Percentiles rank a stretch among this genome's conserved stretches.
Evolutionary conservation across 2,329 filamentous ascomycete genomes (phyloP).

Genomic region (Fonsecaea pugnacius): DNA sequence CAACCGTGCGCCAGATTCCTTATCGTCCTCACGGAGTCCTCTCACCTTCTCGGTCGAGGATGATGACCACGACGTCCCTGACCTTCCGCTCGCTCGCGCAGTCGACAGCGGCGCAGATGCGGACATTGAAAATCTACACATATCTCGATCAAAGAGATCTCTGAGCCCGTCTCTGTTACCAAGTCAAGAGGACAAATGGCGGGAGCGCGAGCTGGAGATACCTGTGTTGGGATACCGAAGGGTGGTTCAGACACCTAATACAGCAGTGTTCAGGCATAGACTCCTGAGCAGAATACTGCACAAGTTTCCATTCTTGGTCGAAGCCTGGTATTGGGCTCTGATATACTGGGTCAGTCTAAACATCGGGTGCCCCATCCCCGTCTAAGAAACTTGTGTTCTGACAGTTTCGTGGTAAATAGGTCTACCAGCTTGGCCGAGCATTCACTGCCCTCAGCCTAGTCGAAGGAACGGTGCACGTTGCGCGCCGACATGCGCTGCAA

Average conservation of each 20-base stretch:
- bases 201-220: constrained; percentile 54
- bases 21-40: constrained; percentile 35
- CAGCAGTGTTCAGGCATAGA: constrained; percentile 62
- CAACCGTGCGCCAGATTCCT: constrained; percentile 55
- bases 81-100: constrained; percentile 12
- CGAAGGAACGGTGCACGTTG: constrained; percentile 69
- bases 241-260: constrained; percentile 65
- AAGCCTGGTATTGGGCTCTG: constrained; percentile 77
- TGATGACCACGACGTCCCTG: constrained; percentile 30
- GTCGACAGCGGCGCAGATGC: constrained; percentile 23
- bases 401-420: constrained; percentile 48
- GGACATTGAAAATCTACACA: constrained; percentile 25
- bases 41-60: constrained; percentile 13
- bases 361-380: not conserved
- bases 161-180: constrained; percentile 50
- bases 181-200: constrained; percentile 54
- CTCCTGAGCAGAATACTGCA: constrained; percentile 67
- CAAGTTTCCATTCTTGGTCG: constrained; percentile 72
- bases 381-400: not conserved
- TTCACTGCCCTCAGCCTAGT: constrained; percentile 72
- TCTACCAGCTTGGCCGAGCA: constrained; percentile 74
- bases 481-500: constrained; percentile 69
- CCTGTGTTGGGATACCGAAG: constrained; percentile 47
- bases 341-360: constrained; percentile 71
- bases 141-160: constrained; percentile 37